phyloP scores from a whole-genome alignment of 164 flowering plant species.

The Pachysandra terminalis region DNA sequence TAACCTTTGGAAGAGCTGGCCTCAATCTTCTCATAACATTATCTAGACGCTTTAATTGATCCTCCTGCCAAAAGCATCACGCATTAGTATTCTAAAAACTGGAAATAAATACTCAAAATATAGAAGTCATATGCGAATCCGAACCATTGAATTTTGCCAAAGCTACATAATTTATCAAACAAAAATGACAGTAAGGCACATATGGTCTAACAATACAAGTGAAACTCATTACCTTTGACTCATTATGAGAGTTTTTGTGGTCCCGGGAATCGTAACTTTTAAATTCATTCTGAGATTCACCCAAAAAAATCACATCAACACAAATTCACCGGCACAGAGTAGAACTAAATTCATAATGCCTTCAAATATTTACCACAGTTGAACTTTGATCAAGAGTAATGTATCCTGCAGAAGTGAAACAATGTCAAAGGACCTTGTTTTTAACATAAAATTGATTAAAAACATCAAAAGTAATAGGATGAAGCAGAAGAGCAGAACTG shows the following conservation, averaged over 20 bases:
- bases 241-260: slow-evolving; percentile 10
- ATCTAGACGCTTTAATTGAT: slow-evolving; percentile 36
- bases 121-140: too few species aligned
- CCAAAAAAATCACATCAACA: not conserved
- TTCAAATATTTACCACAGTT: slow-evolving; percentile 23
- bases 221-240: slow-evolving; percentile 29
- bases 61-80: slow-evolving; percentile 29
- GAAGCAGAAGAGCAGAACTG: not conserved
- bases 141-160: too few species aligned
- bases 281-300: slow-evolving; percentile 20
- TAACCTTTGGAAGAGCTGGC: slow-evolving; percentile 63
- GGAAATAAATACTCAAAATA: too few species aligned
- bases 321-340: not conserved
- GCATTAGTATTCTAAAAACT: too few species aligned
- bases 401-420: slow-evolving; percentile 17
- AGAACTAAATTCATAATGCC: not conserved
- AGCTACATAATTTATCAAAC: not conserved
- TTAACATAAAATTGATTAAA: not conserved
- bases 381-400: slow-evolving; percentile 20
- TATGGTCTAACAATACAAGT: not conserved
- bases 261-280: slow-evolving; percentile 20
- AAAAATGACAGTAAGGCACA: not conserved
- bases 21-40: slow-evolving; percentile 41
- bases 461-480: not conserved
- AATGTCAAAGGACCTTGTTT: not conserved